Percentiles rank a stretch among this genome's conserved stretches.
Evolutionary conservation across 2,329 filamentous ascomycete species (phyloP).

Genomic region (Colletotrichum sp.): DNA sequence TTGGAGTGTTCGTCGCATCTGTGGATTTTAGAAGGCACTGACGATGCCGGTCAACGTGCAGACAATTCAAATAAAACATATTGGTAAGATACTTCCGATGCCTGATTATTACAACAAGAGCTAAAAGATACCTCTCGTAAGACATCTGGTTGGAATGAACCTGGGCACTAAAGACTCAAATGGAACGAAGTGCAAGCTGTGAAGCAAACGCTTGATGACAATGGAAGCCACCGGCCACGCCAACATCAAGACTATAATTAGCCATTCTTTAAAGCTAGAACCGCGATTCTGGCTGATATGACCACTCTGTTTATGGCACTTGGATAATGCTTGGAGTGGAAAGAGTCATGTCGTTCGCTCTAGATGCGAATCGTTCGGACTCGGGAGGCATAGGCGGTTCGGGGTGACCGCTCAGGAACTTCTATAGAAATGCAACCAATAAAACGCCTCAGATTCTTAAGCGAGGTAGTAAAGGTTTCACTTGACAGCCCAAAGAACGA

Average conservation of each 20-base stretch:
- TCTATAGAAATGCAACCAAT: background rate
- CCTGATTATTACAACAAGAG: background rate
- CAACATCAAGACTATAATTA: background rate
- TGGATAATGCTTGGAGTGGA: background rate
- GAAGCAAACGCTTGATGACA: background rate
- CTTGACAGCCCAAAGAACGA: background rate
- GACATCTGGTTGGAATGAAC: background rate
- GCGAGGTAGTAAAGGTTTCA: background rate
- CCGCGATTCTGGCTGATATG: background rate
- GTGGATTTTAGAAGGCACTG: background rate
- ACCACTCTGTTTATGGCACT: accelerated
- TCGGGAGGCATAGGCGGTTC: background rate
- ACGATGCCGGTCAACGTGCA: background rate
- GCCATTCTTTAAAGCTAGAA: background rate
- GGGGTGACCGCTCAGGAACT: background rate
- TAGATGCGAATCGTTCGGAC: background rate
- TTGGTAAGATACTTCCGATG: background rate
- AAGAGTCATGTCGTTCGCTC: background rate
- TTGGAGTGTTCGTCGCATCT: background rate
- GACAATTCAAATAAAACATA: accelerated
- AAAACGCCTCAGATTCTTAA: background rate
- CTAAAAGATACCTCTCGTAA: accelerated
- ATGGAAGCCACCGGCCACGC: background rate
- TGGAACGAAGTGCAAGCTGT: background rate
- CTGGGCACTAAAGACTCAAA: background rate